These are phyloP conservation scores for Colletotrichum simmondsii DNA, from an alignment of 2,329 filamentous ascomycete species.

Conservation along the genomic window DNA sequence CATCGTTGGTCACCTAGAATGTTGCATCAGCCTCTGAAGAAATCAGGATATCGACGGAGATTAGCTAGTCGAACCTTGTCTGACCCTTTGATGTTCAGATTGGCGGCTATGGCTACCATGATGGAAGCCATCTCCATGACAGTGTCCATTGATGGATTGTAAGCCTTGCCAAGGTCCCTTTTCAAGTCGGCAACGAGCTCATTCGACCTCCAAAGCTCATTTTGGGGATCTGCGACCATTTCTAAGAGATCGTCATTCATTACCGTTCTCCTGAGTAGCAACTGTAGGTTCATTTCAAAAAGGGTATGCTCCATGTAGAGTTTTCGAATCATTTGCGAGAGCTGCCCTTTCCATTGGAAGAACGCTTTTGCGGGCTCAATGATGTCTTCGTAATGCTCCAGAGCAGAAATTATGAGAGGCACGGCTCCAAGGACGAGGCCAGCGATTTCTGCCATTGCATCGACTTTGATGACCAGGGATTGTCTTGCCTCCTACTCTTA, in stretches of 20 bases:
- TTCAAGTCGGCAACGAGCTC: not conserved
- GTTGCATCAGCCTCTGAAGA: not conserved
- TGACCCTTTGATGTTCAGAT: not conserved
- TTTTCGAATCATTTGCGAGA: not conserved
- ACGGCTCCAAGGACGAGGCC: slow-evolving; percentile 39
- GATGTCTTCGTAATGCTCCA: slow-evolving; percentile 35
- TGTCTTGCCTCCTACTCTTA: no score
- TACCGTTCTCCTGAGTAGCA: not conserved
- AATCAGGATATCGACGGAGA: not conserved
- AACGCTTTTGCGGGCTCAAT: not conserved
- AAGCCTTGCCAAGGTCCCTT: not conserved
- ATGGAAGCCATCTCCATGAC: not conserved
- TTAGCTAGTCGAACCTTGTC: not conserved
- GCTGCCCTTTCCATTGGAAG: not conserved
- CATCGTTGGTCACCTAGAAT: not conserved
- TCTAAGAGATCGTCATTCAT: not conserved
- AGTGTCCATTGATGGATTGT: not conserved
- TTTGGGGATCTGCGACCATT: slow-evolving; percentile 6
- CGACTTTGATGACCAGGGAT: no score
- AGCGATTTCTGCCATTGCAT: slow-evolving; percentile 36
- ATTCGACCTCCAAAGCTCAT: not conserved
- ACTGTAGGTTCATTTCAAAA: not conserved
- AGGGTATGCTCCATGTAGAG: not conserved
- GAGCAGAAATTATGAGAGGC: slow-evolving; percentile 35
- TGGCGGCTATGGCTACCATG: not conserved